Base-by-base conservation (phyloP, 805 yeast species). In the Wickerhamiella lipophila region DNA sequence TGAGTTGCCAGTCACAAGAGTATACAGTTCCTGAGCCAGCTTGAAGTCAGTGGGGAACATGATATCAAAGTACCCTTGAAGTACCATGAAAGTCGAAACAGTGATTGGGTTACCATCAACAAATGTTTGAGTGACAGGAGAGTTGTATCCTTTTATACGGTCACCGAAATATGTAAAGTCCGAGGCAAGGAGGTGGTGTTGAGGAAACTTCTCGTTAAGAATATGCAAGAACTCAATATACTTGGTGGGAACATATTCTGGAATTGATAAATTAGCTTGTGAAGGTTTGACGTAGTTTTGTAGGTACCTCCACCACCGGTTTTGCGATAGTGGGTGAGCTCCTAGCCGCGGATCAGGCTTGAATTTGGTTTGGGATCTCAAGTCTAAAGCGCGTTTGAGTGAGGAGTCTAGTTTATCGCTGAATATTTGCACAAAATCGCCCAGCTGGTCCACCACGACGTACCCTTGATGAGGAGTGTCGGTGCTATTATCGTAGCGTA, bases 31-130 rank as follows among this genome's bases (percentile, higher is more conserved):
- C 36, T 75, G 69, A 3, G 78, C 76, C 7, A 78, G 66, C 6
- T 66, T 64, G 62, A 85, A 86, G 58, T 85, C 82, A 0, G 94
- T 85, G 8, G 94, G 84, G 59, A 85, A 85, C 81, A 83, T 77
- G 46, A 85, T 84, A 62, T 85, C 94, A 60, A 83, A 85, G 58
- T 73, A 81, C 0, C 95, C 95, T 60, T 83, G 94, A 35, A 80
- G 73, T n/a, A 76, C 81, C 88, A 85, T 79, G 61, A 78, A 84
- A 0, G 88, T 78, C 34, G 78, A 71, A 0, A 80, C 75, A 18
- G 83, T 78, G 3, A 83, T 73, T 79, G 82, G 81, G 50, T 71
- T 68, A 53, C 79, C 77, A 47, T 78, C 70, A 51, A 81, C 67
- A 58, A 82, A 74, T 0, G 94, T 83, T 60, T 83, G 94, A 0